phyloP scores from a whole-genome alignment of 495 filamentous ascomycete genomes.

The Aspergillus carlsbadensis region DNA sequence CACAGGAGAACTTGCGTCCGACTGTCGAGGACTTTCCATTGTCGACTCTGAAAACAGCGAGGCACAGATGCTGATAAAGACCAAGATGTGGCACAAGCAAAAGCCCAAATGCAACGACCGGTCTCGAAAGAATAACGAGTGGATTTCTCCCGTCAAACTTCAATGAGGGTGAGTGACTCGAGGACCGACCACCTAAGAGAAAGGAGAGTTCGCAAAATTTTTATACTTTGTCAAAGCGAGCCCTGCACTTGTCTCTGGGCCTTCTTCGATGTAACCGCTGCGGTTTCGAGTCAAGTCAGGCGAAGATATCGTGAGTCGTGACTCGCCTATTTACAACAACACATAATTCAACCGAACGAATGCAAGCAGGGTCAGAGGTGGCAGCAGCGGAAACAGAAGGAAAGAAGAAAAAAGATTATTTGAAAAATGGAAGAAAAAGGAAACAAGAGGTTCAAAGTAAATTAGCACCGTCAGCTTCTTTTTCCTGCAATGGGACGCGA shows the following conservation, averaged over 20 bases:
- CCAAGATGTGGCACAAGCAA: constrained; percentile 11
- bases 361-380: constrained; percentile 13
- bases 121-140: constrained; percentile 2
- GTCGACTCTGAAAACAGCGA: constrained; percentile 13
- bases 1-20: constrained; percentile 33
- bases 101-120: constrained; percentile 2
- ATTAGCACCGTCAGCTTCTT: constrained; percentile 17
- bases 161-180: constrained; percentile 16
- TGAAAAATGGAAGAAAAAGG: constrained; percentile 9
- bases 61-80: constrained; percentile 9
- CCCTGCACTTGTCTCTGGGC: constrained; percentile 13
- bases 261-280: constrained; percentile 24
- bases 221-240: constrained; percentile 23
- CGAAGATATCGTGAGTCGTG: constrained; percentile 22
- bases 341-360: constrained; percentile 20
- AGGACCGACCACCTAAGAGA: constrained; percentile 7
- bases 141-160: constrained; percentile 10
- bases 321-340: constrained; percentile 27
- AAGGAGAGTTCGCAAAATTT: constrained; percentile 23
- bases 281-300: constrained; percentile 20
- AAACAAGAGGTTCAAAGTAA: constrained; percentile 13
- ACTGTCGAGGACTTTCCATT: constrained; percentile 35
- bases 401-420: constrained; percentile 6
- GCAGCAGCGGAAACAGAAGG: constrained; percentile 3
- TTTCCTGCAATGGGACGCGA: constrained; percentile 17